A percentile compares a stretch with the other conserved stretches of the same genome.
Conservation (phyloP, 257 asterid species). For the Solanum medicagineum region DNA sequence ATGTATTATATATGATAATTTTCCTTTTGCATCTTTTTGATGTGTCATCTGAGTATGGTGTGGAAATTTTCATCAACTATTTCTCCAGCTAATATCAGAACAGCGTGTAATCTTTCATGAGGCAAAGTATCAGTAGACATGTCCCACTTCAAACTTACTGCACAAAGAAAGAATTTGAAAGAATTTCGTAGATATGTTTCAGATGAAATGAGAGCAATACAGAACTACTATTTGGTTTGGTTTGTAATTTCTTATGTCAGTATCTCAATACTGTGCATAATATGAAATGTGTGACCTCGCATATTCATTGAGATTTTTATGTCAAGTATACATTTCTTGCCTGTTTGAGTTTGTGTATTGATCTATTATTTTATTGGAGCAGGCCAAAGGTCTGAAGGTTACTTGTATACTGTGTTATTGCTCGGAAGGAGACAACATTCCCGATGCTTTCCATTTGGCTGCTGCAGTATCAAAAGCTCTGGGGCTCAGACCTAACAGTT, state of each 20-base stretch:
- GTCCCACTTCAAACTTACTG: not conserved
- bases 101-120: not conserved
- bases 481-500: constrained; percentile 25
- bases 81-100: not conserved
- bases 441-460: constrained; percentile 83
- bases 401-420: constrained; percentile 90
- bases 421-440: constrained; percentile 94
- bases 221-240: not conserved
- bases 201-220: not conserved
- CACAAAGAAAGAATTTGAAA: not conserved
- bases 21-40: not conserved
- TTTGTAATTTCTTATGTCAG: not conserved
- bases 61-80: not conserved
- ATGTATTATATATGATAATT: not conserved
- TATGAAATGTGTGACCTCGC: not conserved
- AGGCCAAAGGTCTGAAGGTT: constrained; percentile 87
- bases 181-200: not conserved
- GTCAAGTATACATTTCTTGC: not conserved
- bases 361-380: constrained; percentile 1
- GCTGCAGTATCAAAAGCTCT: constrained; percentile 63
- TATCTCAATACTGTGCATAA: not conserved
- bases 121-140: not conserved
- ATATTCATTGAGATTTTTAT: not conserved
- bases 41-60: not conserved
- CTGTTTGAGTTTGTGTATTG: not conserved